Conservation (phyloP, 169 alveolate species). For the Cryptosporidium muris region DNA sequence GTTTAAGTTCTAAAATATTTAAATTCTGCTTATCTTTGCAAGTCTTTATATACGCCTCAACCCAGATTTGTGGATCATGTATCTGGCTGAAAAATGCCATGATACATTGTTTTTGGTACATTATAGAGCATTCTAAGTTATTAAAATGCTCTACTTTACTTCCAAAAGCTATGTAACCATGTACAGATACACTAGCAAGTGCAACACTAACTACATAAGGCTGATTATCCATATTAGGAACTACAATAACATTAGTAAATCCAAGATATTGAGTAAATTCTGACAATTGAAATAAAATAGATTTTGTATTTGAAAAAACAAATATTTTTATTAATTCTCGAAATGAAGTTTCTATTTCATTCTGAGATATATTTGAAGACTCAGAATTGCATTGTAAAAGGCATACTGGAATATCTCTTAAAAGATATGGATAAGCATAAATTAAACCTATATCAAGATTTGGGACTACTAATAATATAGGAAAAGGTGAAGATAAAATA, state of each 20-base stretch:
- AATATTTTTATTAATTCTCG: slow-evolving; percentile 9
- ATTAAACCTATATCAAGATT: slow-evolving; percentile 19
- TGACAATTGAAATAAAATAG: slow-evolving; percentile 10
- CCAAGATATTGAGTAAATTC: slow-evolving; percentile 37
- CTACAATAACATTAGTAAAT: slow-evolving; percentile 17
- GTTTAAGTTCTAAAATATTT: not conserved
- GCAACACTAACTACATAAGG: slow-evolving; percentile 4
- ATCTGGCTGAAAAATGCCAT: slow-evolving; percentile 16
- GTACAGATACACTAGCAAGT: slow-evolving; percentile 25
- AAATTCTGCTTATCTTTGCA: not conserved
- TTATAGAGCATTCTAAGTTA: slow-evolving; percentile 33
- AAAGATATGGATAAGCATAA: slow-evolving; percentile 32
- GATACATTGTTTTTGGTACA: slow-evolving; percentile 49
- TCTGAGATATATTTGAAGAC: not conserved
- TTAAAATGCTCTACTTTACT: slow-evolving; percentile 22
- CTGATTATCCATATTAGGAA: slow-evolving; percentile 29
- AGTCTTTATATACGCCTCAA: not conserved
- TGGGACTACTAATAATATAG: slow-evolving; percentile 22
- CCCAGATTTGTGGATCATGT: slow-evolving; percentile 14
- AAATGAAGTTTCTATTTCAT: slow-evolving; percentile 6
- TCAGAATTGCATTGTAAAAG: slow-evolving; percentile 10
- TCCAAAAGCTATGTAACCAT: slow-evolving; percentile 14
- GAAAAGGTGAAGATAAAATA: slow-evolving; percentile 24
- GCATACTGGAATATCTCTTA: slow-evolving; percentile 21
- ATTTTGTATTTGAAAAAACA: slow-evolving; percentile 1